Conservation (phyloP, 805 yeast species). For the Phaffomyces thermotolerans region DNA sequence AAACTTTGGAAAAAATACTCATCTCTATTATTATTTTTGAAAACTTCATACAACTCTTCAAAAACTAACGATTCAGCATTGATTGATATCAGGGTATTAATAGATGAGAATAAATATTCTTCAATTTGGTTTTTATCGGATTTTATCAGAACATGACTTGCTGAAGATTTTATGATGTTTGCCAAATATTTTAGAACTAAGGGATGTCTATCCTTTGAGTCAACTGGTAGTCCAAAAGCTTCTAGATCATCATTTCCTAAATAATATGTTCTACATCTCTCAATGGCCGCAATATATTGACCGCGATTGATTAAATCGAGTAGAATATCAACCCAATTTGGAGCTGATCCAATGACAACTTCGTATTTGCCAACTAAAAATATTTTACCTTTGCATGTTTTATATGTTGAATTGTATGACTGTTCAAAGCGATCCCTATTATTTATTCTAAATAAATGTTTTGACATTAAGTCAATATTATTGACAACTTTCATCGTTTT, state of each 20-base stretch:
- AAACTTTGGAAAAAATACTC: slow-evolving; percentile 44
- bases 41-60: slow-evolving; percentile 40
- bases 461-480: slow-evolving; percentile 17
- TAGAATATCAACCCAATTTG: slow-evolving; percentile 54
- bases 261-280: slow-evolving; percentile 46
- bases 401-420: slow-evolving; percentile 23
- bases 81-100: slow-evolving; percentile 35
- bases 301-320: slow-evolving; percentile 54
- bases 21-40: slow-evolving; percentile 23
- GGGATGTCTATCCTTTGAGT: slow-evolving; percentile 34
- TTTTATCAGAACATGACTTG: slow-evolving; percentile 15
- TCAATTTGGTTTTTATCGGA: slow-evolving; percentile 20
- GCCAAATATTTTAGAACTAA: slow-evolving; percentile 48
- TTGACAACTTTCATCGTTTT: slow-evolving; percentile 28
- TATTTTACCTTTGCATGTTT: slow-evolving; percentile 37
- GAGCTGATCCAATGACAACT: slow-evolving; percentile 47
- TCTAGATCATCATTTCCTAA: slow-evolving; percentile 37
- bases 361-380: slow-evolving; percentile 48
- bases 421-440: slow-evolving; percentile 5
- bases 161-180: slow-evolving; percentile 39
- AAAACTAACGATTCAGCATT: slow-evolving; percentile 29
- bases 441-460: slow-evolving; percentile 30
- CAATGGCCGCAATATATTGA: slow-evolving; percentile 49
- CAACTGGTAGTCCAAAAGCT: slow-evolving; percentile 50
- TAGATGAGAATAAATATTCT: slow-evolving; percentile 29